phyloP scores from a whole-genome alignment of 164 flowering plant species.

The Sedum album region DNA sequence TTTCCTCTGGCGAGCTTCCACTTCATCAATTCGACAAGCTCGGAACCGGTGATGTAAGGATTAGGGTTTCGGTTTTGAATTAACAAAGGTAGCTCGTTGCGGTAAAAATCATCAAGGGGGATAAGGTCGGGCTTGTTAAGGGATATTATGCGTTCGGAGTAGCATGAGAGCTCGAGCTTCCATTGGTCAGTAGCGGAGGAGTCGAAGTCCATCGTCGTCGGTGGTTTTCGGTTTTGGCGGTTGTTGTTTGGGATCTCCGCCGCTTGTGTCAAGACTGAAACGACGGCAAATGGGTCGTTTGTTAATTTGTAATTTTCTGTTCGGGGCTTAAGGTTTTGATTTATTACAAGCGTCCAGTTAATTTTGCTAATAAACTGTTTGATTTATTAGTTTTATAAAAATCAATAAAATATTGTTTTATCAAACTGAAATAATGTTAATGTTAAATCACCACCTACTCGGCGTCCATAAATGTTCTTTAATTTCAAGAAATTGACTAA shows the following conservation, averaged over 20 bases:
- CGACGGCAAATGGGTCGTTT: background rate
- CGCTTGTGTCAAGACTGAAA: background rate
- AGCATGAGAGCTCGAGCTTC: constrained; percentile 33
- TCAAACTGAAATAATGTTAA: no score
- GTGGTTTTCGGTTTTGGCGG: background rate
- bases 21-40: constrained; percentile 68
- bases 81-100: constrained; percentile 45
- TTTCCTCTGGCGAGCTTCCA: constrained; percentile 90
- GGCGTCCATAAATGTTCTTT: no score
- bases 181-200: constrained; percentile 26
- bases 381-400: no score
- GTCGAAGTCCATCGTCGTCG: constrained; percentile 27
- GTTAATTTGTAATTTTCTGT: background rate
- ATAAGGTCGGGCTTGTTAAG: constrained; percentile 46
- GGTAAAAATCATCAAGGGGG: constrained; percentile 66
- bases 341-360: no score
- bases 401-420: no score
- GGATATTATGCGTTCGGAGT: constrained; percentile 32
- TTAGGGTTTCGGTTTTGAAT: constrained; percentile 61
- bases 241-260: background rate
- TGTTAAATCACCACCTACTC: no score
- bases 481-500: no score
- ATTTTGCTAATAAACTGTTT: no score
- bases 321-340: no score
- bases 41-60: constrained; percentile 57